Evolutionary conservation across 2,329 filamentous ascomycete species (phyloP).

Genomic region (Botrytis elliptica): DNA sequence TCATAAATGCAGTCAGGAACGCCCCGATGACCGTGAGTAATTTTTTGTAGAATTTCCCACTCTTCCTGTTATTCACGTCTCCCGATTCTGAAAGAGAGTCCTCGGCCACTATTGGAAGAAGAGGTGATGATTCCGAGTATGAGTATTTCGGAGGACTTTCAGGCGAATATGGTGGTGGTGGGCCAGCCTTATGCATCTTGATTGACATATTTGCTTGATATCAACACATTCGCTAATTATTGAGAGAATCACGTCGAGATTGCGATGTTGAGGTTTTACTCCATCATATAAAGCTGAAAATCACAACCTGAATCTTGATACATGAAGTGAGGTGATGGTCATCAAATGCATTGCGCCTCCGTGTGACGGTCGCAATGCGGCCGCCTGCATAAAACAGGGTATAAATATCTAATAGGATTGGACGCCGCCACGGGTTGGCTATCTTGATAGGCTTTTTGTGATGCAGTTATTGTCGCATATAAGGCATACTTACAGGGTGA

Average conservation of each 20-base stretch:
- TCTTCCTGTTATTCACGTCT: not conserved
- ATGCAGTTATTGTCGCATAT: not conserved
- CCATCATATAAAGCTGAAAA: not conserved
- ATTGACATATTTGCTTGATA: not conserved
- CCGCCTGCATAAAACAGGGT: constrained; percentile 7
- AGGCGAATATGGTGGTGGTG: not conserved
- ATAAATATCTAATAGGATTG: not conserved
- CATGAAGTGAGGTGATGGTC: not conserved
- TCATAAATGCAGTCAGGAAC: not conserved
- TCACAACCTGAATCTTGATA: not conserved
- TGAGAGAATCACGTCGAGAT: not conserved
- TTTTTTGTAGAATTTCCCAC: no score
- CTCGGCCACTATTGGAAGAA: not conserved
- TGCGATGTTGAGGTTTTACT: not conserved
- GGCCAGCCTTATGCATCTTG: not conserved
- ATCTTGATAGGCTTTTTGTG: not conserved
- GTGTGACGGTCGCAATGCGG: not conserved
- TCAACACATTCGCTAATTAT: not conserved
- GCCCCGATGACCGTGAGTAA: not conserved
- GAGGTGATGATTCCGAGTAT: not conserved
- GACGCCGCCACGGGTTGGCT: not conserved
- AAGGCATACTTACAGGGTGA: not conserved
- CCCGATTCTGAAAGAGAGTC: no score
- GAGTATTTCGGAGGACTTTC: not conserved
- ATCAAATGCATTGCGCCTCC: not conserved